These are phyloP conservation scores for Phytophthora tubulina DNA, from an alignment of 352 stramenopile genomes.

Conservation along the genomic window DNA sequence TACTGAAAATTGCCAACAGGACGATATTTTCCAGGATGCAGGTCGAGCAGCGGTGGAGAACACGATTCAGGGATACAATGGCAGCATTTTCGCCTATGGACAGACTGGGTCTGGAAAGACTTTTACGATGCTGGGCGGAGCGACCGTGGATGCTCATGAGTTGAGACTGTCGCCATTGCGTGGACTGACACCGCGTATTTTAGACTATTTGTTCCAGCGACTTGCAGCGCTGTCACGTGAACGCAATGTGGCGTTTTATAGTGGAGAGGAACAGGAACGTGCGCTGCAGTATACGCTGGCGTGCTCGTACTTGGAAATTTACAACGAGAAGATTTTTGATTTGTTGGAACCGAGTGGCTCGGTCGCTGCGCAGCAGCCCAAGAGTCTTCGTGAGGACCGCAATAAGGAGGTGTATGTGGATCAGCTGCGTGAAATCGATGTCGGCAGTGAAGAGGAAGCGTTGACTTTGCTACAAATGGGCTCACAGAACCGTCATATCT, in stretches of 20 bases:
- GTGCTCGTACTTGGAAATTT: conserved; percentile 93
- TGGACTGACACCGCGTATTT: conserved; percentile 85
- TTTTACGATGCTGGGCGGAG: conserved; percentile 86
- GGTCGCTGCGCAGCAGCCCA: conserved; percentile 56
- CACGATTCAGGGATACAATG: conserved; percentile 88
- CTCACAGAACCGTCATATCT: conserved; percentile 93
- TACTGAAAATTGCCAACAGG: conserved; percentile 68
- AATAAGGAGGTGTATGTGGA: conserved; percentile 87
- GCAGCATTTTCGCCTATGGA: conserved; percentile 91
- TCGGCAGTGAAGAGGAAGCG: conserved; percentile 70
- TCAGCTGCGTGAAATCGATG: conserved; percentile 70
- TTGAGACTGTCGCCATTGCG: conserved; percentile 62
- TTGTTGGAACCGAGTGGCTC: conserved; percentile 73
- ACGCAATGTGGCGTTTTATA: conserved; percentile 50
- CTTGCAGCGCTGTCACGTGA: conserved; percentile 56
- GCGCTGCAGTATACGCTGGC: conserved; percentile 68
- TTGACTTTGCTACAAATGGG: conserved; percentile 81
- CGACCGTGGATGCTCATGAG: conserved; percentile 46
- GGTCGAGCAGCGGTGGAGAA: conserved; percentile 84
- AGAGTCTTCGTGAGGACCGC: conserved; percentile 80
- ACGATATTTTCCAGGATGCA: conserved; percentile 83
- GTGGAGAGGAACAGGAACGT: conserved; percentile 38
- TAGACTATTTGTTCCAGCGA: conserved; percentile 82
- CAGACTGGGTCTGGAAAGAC: conserved; percentile 92
- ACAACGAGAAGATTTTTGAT: conserved; percentile 93